These are phyloP conservation scores for Pulveroboletus sp. DNA, from an alignment of 768 basidiomycete genomes.

Conservation along the genomic window DNA sequence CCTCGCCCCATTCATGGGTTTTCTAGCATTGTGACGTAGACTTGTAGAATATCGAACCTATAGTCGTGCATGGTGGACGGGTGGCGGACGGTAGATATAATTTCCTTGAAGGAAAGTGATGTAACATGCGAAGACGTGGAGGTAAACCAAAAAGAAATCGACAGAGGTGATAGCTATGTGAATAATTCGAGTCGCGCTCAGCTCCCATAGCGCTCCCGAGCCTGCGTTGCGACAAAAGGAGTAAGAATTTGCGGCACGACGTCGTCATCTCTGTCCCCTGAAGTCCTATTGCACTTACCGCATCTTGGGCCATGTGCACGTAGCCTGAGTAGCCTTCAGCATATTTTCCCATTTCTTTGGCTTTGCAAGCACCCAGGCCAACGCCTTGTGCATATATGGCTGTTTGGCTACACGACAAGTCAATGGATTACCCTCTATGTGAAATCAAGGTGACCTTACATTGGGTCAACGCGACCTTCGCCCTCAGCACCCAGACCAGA, in stretches of 20 bases:
- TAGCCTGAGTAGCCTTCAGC: constrained; percentile 66
- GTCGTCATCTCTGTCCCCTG: constrained; percentile 19
- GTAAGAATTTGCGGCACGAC: constrained; percentile 21
- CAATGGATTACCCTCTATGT: constrained; percentile 2
- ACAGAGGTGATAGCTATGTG: constrained; percentile 8
- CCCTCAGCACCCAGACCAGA: constrained; percentile 78
- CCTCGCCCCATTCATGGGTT: constrained; percentile 27
- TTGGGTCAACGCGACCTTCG: constrained; percentile 83
- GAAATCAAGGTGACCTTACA: constrained; percentile 41
- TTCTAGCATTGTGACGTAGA: constrained; percentile 20
- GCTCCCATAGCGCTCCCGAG: constrained; percentile 34
- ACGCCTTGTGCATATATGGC: constrained; percentile 85
- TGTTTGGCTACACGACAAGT: constrained; percentile 52
- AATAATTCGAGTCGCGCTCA: constrained; percentile 14
- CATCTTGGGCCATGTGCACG: constrained; percentile 67
- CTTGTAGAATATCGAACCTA: neutral
- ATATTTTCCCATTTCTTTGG: constrained; percentile 72
- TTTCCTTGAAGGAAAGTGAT: constrained; percentile 14
- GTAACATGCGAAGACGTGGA: neutral
- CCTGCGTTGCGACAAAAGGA: constrained; percentile 26
- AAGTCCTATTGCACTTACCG: constrained; percentile 40
- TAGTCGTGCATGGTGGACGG: neutral
- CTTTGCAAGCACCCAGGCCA: constrained; percentile 90
- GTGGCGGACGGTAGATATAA: constrained; percentile 12
- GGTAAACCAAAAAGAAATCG: constrained; percentile 14